A percentile compares a stretch with the other conserved stretches of the same genome.
These are phyloP conservation scores for Taphrina deformans DNA, from an alignment of 1,139 yeast species.

Conservation along the genomic window DNA sequence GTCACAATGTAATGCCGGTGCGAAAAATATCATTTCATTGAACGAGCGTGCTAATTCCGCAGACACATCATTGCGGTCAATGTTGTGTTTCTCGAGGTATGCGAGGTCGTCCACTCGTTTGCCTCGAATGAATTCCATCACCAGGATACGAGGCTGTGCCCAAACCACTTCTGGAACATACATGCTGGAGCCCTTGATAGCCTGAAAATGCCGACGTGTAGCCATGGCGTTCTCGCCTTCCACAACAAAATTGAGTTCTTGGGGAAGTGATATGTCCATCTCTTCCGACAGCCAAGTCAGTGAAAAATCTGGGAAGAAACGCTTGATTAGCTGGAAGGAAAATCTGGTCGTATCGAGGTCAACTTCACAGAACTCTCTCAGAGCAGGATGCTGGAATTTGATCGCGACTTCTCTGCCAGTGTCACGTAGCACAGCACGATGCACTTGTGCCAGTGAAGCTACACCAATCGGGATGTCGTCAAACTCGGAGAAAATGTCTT, in stretches of 20 bases:
- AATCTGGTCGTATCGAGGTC: constrained; percentile 76
- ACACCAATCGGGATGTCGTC: constrained; percentile 82
- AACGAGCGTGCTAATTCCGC: constrained; percentile 84
- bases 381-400: constrained; percentile 88
- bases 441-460: constrained; percentile 96
- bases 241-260: constrained; percentile 80
- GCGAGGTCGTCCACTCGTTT: constrained; percentile 75
- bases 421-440: constrained; percentile 62
- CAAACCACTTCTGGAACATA: constrained; percentile 71
- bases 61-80: constrained; percentile 76
- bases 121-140: constrained; percentile 86
- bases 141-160: constrained; percentile 68
- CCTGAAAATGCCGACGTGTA: constrained; percentile 64
- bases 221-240: constrained; percentile 79
- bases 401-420: constrained; percentile 82
- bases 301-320: constrained; percentile 89
- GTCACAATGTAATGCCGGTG: constrained; percentile 91
- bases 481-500: constrained; percentile 68
- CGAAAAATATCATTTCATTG: constrained; percentile 91
- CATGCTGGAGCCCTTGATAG: constrained; percentile 67
- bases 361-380: constrained; percentile 83
- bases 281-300: constrained; percentile 93
- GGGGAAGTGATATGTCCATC: constrained; percentile 76
- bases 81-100: constrained; percentile 61
- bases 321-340: constrained; percentile 72